Evolutionary conservation across 140 eudicot genomes (phyloP), one percentile per base, ranked within the genome.

Genomic region (Artemisia princeps): DNA sequence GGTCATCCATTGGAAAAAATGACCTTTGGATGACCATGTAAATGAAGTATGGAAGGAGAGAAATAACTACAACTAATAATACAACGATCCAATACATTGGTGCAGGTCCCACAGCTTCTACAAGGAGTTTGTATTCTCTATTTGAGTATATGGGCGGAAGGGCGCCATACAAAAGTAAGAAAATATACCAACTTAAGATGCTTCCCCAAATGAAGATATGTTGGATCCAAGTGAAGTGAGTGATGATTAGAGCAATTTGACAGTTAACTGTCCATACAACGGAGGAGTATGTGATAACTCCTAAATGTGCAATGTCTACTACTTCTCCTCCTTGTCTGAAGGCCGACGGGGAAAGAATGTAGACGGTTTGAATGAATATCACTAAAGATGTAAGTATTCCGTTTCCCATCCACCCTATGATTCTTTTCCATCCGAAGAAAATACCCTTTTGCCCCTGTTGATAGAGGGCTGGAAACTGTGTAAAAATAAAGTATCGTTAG

Each of bases 181-280:
- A 80, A 22, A 85, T 51, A 62, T 76, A 82, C 87, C 92, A 85
- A 60, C 69, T 40, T 12, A 68, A 52, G 28, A 85, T 82, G 70
- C 87, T 77, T 54, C 87, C 87, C 87, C 92, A 84, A 3, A 81
- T 76, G 70, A 81, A 76, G 48, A 81, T 50, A 69, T 84, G 90
- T 70, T 84, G 90, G 48, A 84, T 77, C 81, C 80, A 77, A 55
- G 92, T 84, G 78, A 84, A 84, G 72, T 84, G 83, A 15, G 77
- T 76, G 46, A 82, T 67, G 65, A 75, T 71, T 48, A 85, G 78
- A 10, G 80, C 85, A 12, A 85, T 79, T 64, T 85, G 91, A 16
- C 79, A 71, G 37, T 78, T 84, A 53, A 84, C 84, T 0, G 83
- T 79, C 82, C 90, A 81, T 52, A 84, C 75, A 26, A 84, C 76